Conservation (phyloP, 768 basidiomycete genomes). For the Epithele typhae region DNA sequence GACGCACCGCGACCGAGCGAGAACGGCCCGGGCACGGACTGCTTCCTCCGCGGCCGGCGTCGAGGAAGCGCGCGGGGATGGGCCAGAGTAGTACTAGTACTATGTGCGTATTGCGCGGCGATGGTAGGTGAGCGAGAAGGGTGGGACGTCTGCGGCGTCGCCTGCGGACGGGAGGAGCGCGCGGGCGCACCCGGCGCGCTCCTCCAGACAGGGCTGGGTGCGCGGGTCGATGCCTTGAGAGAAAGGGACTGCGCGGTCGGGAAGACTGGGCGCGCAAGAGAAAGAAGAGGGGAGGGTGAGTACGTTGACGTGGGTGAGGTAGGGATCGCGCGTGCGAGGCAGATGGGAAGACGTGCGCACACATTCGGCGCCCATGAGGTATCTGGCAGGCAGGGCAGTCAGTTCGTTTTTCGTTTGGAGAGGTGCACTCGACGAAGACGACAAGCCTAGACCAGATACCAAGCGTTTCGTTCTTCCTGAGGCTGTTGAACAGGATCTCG, state of each 20-base stretch:
- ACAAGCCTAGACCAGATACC: conserved; percentile 37
- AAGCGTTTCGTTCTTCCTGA: conserved; percentile 32
- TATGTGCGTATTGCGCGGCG: conserved; percentile 22
- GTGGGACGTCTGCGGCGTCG: conserved; percentile 32
- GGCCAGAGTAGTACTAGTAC: conserved; percentile 31
- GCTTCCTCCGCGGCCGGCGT: conserved; percentile 19
- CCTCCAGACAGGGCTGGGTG: conserved; percentile 46
- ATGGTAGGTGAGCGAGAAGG: conserved; percentile 29
- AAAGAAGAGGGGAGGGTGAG: conserved; percentile 57
- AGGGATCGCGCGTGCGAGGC: conserved; percentile 13
- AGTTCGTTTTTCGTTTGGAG: too few species aligned
- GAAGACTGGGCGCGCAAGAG: conserved; percentile 68
- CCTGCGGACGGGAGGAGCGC: conserved; percentile 62
- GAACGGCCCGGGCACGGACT: conserved; percentile 34
- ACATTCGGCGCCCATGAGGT: conserved; percentile 53
- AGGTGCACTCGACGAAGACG: conserved; percentile 25
- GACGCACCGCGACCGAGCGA: conserved; percentile 21
- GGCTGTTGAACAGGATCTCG: conserved; percentile 28
- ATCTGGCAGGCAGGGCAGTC: too few species aligned
- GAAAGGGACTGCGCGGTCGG: conserved; percentile 64
- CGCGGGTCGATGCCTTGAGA: conserved; percentile 58
- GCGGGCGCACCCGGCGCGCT: conserved; percentile 41
- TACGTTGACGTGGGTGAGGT: conserved; percentile 34
- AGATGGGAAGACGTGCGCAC: background rate
- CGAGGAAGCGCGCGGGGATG: conserved; percentile 28